Conservation (phyloP, 225 moss, liverwort and hornwort species). For the Neckera pumila region DNA sequence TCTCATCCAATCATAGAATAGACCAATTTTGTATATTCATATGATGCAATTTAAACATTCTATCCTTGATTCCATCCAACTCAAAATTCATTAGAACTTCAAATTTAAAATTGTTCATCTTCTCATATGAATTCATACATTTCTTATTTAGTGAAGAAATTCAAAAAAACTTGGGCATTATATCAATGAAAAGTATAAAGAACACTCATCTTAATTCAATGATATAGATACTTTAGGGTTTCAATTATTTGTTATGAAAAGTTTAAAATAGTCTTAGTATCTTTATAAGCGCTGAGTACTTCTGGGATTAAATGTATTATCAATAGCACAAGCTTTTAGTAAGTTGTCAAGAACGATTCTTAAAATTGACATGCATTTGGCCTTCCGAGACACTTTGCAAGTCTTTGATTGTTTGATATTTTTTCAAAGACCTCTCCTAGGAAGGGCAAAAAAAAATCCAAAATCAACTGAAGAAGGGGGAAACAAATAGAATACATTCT, state of each 20-base stretch:
- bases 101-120: too few relatives aligned
- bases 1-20: background rate
- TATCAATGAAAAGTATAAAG: background rate
- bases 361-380: background rate
- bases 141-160: background rate
- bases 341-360: background rate
- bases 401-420: accelerated
- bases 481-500: accelerated
- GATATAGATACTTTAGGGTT: background rate
- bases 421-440: background rate
- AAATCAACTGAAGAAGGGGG: accelerated
- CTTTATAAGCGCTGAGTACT: background rate
- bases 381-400: background rate
- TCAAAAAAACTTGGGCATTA: background rate
- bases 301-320: background rate
- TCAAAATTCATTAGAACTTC: background rate
- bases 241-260: background rate
- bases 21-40: background rate
- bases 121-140: background rate
- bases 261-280: background rate
- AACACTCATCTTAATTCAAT: background rate
- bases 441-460: background rate
- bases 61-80: background rate
- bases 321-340: background rate
- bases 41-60: background rate